Evolutionary conservation across 257 asterid genomes (phyloP).

Genomic region (Nicotiana sylvestris): DNA sequence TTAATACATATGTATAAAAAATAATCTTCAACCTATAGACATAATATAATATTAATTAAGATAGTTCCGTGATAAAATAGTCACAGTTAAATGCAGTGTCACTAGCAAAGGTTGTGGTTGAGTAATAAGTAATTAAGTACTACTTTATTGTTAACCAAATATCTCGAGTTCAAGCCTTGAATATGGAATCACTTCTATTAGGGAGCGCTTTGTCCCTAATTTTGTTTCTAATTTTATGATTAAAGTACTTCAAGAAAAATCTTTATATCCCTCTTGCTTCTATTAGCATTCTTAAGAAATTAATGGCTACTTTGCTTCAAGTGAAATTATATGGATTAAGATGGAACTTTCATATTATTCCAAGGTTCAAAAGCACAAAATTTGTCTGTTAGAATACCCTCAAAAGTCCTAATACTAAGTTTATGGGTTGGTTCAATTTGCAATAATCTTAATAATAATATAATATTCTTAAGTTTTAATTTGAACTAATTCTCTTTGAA

Average conservation of each 20-base stretch:
- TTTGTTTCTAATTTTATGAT: no score
- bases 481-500: background rate
- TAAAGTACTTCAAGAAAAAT: background rate
- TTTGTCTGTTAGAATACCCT: background rate
- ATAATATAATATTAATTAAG: no score
- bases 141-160: no score
- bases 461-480: background rate
- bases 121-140: no score
- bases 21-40: no score
- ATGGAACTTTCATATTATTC: background rate
- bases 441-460: background rate
- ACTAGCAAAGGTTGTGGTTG: no score
- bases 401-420: no score
- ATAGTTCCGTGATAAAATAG: no score
- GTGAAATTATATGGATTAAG: background rate
- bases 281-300: background rate
- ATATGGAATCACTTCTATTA: no score
- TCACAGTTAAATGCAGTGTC: no score
- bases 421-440: background rate
- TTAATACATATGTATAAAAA: no score
- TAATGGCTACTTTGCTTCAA: background rate
- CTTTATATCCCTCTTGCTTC: background rate
- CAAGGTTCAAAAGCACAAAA: background rate
- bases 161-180: rapidly evolving
- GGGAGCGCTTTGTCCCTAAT: no score